These are phyloP conservation scores for Diplotaxis tenuifolia DNA, from an alignment of 345 rosid genomes.

Conservation along the genomic window DNA sequence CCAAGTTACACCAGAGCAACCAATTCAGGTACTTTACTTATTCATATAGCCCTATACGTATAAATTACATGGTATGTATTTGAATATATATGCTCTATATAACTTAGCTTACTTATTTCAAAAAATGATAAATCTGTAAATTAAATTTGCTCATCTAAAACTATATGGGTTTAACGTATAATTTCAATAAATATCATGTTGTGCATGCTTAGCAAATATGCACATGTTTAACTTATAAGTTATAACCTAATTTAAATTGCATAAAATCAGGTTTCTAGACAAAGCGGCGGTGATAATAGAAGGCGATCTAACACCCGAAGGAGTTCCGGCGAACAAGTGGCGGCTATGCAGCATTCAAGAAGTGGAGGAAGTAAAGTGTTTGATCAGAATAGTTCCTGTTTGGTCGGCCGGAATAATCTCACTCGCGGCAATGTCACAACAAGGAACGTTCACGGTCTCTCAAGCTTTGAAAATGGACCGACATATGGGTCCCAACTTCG, in stretches of 20 bases:
- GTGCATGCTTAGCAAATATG: not conserved
- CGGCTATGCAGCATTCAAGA: conserved; percentile 60
- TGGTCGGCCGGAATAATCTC: conserved; percentile 67
- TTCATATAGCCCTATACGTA: not conserved
- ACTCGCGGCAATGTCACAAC: conserved; percentile 67
- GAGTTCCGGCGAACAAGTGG: conserved; percentile 45
- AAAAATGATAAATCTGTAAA: not conserved
- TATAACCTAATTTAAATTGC: not conserved
- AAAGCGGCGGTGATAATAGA: conserved; percentile 58
- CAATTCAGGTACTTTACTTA: conserved; percentile 51
- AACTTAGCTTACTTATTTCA: too few relatives aligned
- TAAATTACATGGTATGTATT: not conserved
- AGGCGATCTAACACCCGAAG: conserved; percentile 51
- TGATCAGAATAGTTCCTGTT: conserved; percentile 49
- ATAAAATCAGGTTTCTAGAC: conserved; percentile 51
- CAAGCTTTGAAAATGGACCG: conserved; percentile 83
- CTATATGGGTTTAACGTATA: not conserved
- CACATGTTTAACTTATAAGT: not conserved
- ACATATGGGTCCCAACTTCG: conserved; percentile 54
- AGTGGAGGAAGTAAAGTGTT: conserved; percentile 70
- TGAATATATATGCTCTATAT: not conserved
- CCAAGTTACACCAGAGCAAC: conserved; percentile 60
- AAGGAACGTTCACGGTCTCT: conserved; percentile 72
- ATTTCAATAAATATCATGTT: not conserved
- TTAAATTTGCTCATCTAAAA: not conserved